Conservation (phyloP, 164 flowering plant species). For the Nymphaea colorata region DNA sequence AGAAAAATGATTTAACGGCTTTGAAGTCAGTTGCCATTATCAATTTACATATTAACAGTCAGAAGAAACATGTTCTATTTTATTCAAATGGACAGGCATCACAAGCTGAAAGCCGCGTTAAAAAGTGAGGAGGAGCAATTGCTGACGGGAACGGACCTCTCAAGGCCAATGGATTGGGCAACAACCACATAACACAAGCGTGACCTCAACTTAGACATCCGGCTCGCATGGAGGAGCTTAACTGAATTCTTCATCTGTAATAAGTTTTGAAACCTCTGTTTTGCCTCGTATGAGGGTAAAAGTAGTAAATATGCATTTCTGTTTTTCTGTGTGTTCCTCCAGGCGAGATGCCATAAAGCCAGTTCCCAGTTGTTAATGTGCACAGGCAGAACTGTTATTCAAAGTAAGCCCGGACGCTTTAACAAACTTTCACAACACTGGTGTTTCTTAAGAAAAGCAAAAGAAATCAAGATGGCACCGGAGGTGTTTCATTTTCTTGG, state of each 20-base stretch:
- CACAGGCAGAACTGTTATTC: no score
- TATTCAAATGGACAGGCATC: slow-evolving; percentile 31
- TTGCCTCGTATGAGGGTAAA: not conserved
- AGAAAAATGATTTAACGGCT: not conserved
- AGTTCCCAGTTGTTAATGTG: no score
- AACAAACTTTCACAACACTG: no score
- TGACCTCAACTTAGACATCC: not conserved
- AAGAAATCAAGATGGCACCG: no score
- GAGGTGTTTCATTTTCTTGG: no score
- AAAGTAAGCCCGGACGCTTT: no score
- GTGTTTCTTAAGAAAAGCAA: no score
- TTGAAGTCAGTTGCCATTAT: not conserved
- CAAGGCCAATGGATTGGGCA: not conserved
- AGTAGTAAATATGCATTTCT: not conserved
- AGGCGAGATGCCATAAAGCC: not conserved
- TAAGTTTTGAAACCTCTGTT: not conserved
- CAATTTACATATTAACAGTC: not conserved
- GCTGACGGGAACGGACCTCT: not conserved
- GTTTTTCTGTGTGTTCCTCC: not conserved
- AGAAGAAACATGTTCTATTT: not conserved
- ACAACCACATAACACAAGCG: not conserved
- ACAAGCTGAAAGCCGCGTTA: slow-evolving; percentile 39
- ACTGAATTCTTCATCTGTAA: not conserved
- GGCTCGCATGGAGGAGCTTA: not conserved
- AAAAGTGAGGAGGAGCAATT: slow-evolving; percentile 45